Evolutionary conservation across 495 filamentous ascomycete genomes (phyloP).

Genomic region (Parathielavia appendiculata): DNA sequence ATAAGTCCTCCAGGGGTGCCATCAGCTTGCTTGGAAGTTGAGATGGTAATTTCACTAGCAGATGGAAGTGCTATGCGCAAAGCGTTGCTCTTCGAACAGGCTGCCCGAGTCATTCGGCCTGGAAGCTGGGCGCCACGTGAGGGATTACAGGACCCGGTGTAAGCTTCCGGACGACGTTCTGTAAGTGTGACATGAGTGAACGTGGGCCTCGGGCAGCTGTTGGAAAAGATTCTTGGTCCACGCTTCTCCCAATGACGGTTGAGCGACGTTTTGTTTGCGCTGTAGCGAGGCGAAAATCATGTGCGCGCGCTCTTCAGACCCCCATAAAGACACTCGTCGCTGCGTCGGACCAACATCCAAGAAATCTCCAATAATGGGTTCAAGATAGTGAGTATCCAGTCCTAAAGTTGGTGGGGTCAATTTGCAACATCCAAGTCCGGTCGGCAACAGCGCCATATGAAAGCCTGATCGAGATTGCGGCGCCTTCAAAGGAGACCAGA

Average conservation of each 20-base stretch:
- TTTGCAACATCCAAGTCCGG: no score
- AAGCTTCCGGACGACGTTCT: neutral
- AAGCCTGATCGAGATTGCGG: no score
- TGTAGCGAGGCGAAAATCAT: neutral
- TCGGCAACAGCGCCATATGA: no score
- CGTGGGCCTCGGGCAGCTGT: no score
- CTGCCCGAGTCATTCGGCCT: neutral
- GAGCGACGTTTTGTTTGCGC: neutral
- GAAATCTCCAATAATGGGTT: neutral
- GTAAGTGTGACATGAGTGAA: no score
- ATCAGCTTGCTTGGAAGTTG: conserved; percentile 16
- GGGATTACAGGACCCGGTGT: neutral
- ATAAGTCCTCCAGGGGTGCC: conserved; percentile 16
- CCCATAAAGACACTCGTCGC: neutral
- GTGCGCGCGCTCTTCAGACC: neutral
- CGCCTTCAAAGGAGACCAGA: neutral
- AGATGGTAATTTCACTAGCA: conserved; percentile 4
- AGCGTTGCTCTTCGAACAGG: conserved; percentile 16
- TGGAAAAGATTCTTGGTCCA: no score
- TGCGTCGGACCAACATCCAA: neutral
- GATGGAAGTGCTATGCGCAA: conserved; percentile 21
- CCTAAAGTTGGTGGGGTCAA: no score
- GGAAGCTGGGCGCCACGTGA: neutral
- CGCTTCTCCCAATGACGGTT: neutral
- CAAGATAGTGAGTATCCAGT: neutral